These are phyloP conservation scores for Penicillium sp. DNA, from an alignment of 2,329 filamentous ascomycete genomes.

Conservation along the genomic window DNA sequence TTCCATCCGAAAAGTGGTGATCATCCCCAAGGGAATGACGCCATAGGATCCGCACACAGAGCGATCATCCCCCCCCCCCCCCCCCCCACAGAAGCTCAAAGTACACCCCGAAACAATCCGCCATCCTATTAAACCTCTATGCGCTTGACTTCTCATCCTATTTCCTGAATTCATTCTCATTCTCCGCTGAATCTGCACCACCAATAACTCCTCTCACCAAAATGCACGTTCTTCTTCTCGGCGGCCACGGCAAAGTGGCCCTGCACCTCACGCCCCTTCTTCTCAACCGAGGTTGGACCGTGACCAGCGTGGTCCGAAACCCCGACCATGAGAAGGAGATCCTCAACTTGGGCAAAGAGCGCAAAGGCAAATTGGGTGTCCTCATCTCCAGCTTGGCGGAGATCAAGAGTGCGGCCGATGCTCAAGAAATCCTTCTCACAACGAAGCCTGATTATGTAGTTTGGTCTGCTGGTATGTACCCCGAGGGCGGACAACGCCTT, in stretches of 20 bases:
- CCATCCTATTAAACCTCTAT: no score
- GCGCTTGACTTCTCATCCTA: no score
- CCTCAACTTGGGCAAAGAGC: slow-evolving; percentile 51
- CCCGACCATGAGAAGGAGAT: slow-evolving; percentile 62
- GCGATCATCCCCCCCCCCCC: no score
- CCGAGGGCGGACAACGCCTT: no score
- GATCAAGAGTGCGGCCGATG: slow-evolving; percentile 57
- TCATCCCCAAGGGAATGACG: no score
- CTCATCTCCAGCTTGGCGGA: slow-evolving; percentile 67
- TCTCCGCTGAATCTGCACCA: no score
- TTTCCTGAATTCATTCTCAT: no score
- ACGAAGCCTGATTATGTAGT: slow-evolving; percentile 43
- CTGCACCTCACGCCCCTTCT: slow-evolving; percentile 70
- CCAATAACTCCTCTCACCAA: not conserved
- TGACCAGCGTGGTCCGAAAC: slow-evolving; percentile 71
- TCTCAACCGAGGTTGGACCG: slow-evolving; percentile 65
- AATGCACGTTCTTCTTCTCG: slow-evolving; percentile 62
- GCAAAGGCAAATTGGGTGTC: slow-evolving; percentile 61
- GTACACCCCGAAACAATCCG: no score
- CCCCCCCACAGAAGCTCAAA: no score
- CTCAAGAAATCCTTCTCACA: slow-evolving; percentile 52
- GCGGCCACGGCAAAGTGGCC: slow-evolving; percentile 75
- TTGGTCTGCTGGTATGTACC: slow-evolving; percentile 40
- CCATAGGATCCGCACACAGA: no score
- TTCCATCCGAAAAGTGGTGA: no score